Evolutionary conservation across 1,139 yeast genomes (phyloP).

Genomic region (Candida glucosophila): DNA sequence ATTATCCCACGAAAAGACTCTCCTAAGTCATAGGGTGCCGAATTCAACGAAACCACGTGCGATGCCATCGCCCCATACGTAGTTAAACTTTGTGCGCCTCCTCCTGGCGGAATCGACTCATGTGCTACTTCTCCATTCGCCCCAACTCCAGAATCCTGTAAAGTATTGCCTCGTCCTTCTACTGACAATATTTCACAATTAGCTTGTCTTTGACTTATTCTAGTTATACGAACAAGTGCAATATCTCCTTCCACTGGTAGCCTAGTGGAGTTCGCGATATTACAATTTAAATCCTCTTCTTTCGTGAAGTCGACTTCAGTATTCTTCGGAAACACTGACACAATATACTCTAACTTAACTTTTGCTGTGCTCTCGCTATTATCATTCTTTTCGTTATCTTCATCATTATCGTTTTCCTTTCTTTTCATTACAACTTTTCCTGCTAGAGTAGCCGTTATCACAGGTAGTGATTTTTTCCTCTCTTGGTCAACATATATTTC

Average conservation of each 20-base stretch:
- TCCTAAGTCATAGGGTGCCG: conserved; percentile 60
- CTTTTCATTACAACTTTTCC: conserved; percentile 44
- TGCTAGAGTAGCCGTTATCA: conserved; percentile 58
- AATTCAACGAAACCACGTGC: conserved; percentile 23
- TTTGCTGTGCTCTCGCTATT: conserved; percentile 3
- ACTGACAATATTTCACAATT: conserved; percentile 76
- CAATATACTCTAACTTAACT: conserved; percentile 15
- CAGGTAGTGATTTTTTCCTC: conserved; percentile 22
- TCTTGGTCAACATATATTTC: conserved; percentile 19
- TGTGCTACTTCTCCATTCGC: conserved; percentile 46
- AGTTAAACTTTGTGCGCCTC: conserved; percentile 42
- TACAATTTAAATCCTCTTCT: not conserved
- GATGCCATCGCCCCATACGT: conserved; percentile 41
- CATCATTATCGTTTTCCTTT: conserved; percentile 9
- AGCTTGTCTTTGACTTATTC: conserved; percentile 63
- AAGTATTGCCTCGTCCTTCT: conserved; percentile 53
- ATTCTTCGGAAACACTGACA: conserved; percentile 22
- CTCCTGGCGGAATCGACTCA: conserved; percentile 36
- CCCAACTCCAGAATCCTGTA: conserved; percentile 61
- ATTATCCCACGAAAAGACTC: conserved; percentile 89
- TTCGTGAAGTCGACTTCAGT: conserved; percentile 17
- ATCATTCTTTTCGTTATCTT: conserved; percentile 9
- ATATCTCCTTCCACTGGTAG: conserved; percentile 82
- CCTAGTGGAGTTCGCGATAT: conserved; percentile 27
- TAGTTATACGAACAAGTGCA: conserved; percentile 69